These are phyloP conservation scores for Aurifilum marmelostoma DNA, from an alignment of 2,329 filamentous ascomycete genomes.

Conservation along the genomic window DNA sequence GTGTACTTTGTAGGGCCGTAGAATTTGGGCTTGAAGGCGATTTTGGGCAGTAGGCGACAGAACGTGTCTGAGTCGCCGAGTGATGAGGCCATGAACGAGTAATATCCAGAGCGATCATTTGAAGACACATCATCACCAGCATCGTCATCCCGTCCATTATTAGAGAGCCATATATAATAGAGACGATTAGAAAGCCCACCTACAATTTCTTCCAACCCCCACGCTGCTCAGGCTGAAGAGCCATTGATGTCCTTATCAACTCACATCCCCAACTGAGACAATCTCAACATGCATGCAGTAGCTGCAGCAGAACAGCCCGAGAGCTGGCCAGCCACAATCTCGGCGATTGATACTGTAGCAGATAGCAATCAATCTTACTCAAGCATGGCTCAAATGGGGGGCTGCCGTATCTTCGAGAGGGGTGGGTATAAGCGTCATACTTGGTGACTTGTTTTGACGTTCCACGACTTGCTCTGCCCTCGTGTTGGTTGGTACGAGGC, in stretches of 20 bases:
- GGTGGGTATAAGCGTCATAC: neutral
- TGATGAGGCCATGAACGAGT: neutral
- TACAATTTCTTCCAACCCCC: neutral
- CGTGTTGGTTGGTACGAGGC: no score
- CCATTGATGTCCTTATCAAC: neutral
- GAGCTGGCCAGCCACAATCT: constrained; percentile 3
- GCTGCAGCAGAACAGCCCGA: constrained; percentile 12
- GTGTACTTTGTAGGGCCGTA: no score
- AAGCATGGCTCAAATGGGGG: no score
- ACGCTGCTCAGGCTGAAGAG: neutral
- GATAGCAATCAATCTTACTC: no score
- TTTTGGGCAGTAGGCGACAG: neutral
- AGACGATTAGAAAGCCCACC: neutral
- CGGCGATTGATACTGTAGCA: neutral
- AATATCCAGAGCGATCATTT: neutral
- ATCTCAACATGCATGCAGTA: neutral
- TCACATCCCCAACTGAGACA: constrained; percentile 1
- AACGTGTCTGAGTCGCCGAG: neutral
- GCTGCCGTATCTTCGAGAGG: neutral
- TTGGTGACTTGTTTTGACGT: no score
- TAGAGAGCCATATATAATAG: neutral
- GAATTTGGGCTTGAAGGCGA: neutral
- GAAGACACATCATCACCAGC: neutral
- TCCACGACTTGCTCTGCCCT: no score
- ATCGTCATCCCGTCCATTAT: neutral